A percentile compares a stretch with the other conserved stretches of the same genome.
Conservation (phyloP, 805 yeast species). For the Saturnispora bothae region DNA sequence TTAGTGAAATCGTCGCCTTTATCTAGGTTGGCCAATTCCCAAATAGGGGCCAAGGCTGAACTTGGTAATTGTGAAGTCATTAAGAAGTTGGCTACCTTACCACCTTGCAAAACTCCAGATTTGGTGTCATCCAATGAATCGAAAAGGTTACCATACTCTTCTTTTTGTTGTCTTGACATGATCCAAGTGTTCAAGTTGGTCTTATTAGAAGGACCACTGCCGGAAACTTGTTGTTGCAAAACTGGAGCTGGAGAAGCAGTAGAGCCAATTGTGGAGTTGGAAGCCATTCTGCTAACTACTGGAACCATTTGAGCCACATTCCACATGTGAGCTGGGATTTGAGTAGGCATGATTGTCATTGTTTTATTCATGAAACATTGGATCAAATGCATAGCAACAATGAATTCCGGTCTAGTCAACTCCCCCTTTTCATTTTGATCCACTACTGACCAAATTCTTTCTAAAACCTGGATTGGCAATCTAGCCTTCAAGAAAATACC, state of each 20-base stretch:
- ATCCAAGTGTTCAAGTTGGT: conserved; percentile 39
- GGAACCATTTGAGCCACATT: conserved; percentile 16
- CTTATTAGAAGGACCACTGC: conserved; percentile 9
- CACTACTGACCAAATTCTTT: conserved; percentile 81
- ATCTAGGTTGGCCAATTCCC: conserved; percentile 91
- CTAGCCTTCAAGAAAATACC: conserved; percentile 84
- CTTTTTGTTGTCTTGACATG: conserved; percentile 55
- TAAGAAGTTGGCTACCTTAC: conserved; percentile 78
- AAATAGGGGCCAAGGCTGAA: conserved; percentile 73
- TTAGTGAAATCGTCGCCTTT: conserved; percentile 74
- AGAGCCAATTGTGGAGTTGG: conserved; percentile 12
- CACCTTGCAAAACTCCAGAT: conserved; percentile 57
- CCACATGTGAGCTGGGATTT: conserved; percentile 27
- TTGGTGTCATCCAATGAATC: conserved; percentile 61
- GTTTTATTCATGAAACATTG: conserved; percentile 63
- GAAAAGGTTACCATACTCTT: conserved; percentile 72
- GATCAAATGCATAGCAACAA: conserved; percentile 90
- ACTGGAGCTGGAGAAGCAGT: conserved; percentile 10
- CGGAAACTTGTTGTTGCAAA: conserved; percentile 10
- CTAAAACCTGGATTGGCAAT: conserved; percentile 64
- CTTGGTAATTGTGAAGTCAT: conserved; percentile 81
- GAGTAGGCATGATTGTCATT: conserved; percentile 35
- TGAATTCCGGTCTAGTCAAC: conserved; percentile 64
- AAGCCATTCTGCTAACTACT: not conserved
- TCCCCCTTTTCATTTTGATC: conserved; percentile 69